phyloP scores from a whole-genome alignment of 2,329 filamentous ascomycete genomes.

The Septoria linicola region DNA sequence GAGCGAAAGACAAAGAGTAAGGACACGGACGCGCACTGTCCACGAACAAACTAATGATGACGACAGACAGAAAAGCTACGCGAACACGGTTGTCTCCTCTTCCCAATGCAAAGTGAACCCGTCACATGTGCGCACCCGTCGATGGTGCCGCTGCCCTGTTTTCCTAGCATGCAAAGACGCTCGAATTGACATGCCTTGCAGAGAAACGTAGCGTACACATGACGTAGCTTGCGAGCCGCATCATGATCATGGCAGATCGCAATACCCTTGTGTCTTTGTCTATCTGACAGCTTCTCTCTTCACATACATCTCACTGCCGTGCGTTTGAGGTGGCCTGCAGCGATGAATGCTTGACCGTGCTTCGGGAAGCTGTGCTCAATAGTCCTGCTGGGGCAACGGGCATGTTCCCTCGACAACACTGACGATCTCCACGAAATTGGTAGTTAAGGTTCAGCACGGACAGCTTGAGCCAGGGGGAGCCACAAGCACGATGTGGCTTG shows the following conservation, averaged over 20 bases:
- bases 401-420: constrained; percentile 12
- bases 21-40: neutral
- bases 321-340: too few species aligned
- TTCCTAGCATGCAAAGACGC: neutral
- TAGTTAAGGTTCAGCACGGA: neutral
- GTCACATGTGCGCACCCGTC: constrained; percentile 5
- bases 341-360: too few species aligned
- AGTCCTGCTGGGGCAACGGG: constrained; percentile 6
- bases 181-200: neutral
- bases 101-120: neutral
- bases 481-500: neutral
- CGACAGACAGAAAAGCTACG: neutral
- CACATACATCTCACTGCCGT: too few species aligned
- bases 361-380: neutral
- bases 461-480: neutral
- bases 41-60: neutral
- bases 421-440: constrained; percentile 4
- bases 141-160: constrained; percentile 5
- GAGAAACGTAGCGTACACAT: neutral
- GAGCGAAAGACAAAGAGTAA: neutral
- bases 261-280: neutral
- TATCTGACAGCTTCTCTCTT: neutral
- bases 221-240: too few species aligned
- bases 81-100: neutral
- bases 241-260: constrained; percentile 6